A percentile compares a stretch with the other conserved stretches of the same genome.
Evolutionary conservation across 2,329 filamentous ascomycete genomes (phyloP).

Genomic region (Elsinoe fawcettii): DNA sequence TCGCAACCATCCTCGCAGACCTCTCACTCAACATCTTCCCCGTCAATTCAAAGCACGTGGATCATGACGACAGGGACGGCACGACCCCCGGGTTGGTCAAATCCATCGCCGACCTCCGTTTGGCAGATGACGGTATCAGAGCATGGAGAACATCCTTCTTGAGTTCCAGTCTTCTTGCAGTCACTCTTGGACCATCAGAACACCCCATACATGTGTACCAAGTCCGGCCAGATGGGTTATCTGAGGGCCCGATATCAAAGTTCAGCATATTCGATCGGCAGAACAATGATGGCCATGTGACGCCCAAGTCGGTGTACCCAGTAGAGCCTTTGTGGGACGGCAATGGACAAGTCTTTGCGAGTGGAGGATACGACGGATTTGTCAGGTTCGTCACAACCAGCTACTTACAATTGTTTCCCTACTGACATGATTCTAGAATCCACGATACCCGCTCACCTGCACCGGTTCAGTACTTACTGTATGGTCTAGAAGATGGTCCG

Average conservation of each 20-base stretch:
- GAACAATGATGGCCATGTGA: conserved; percentile 20
- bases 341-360: conserved; percentile 48
- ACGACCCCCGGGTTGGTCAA: conserved; percentile 21
- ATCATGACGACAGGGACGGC: conserved; percentile 25
- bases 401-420: not conserved
- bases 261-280: conserved; percentile 29
- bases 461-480: conserved; percentile 43
- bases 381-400: conserved; percentile 22
- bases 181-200: conserved; percentile 41
- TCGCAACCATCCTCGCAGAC: conserved; percentile 3
- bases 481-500: conserved; percentile 47
- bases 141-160: conserved; percentile 49
- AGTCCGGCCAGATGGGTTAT: conserved; percentile 40
- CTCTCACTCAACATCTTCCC: conserved; percentile 23
- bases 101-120: not conserved
- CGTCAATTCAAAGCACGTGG: conserved; percentile 25
- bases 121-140: conserved; percentile 21
- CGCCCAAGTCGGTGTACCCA: conserved; percentile 38
- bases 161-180: conserved; percentile 41
- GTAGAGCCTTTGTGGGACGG: conserved; percentile 25
- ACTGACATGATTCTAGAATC: conserved; percentile 33
- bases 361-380: conserved; percentile 52
- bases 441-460: conserved; percentile 47
- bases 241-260: conserved; percentile 32
- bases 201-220: conserved; percentile 44